Evolutionary conservation across 208 protist species (phyloP), one percentile per base, ranked within the genome.

Genomic region (Phytomonas francai): DNA sequence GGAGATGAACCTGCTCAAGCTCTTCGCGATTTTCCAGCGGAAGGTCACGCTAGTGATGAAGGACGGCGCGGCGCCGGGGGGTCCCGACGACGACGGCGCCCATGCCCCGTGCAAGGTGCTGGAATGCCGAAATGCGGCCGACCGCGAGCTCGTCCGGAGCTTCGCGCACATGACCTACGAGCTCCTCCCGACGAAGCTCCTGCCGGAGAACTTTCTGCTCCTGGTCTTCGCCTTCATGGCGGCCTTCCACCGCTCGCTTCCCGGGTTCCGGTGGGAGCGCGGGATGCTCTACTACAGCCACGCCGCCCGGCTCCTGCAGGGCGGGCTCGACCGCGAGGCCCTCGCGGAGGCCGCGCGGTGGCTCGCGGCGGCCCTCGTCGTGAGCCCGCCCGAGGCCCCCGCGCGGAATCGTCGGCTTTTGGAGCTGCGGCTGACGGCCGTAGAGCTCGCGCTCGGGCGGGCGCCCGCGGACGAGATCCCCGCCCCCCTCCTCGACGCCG

Each of bases 211-310:
- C n/a, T n/a, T n/a, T n/a, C n/a, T n/a, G n/a, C n/a, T n/a, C n/a
- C n/a, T n/a, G n/a, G 65, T 82, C 19, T 65, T 70, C 22, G 36
- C 66, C 54, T 94, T 94, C 61, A 72, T 85, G 25, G 62, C 71
- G 28, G 76, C 77, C 9, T 94, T 94, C 75, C 85, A 91, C 72
- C 63, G 51, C 9, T 70, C 67, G 29, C 87, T 79, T 54, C 67
- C 70, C 0, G 67, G 64, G 9, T 79, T 80, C 60, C 57, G 72
- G 30, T 77, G 82, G 63, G 81, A 89, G 72, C 78, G 89, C 12
- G 89, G 83, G 59, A 73, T 74, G 63, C 68, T 95, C 32, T 91
- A 92, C 74, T 89, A 88, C 71, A 67, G 77, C 58, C 69, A 72
- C 30, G 88, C 82, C 30, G 78, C 81, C 64, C 76, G 74, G 25